These are phyloP conservation scores for Coffea humblotiana DNA, from an alignment of 305 asterid genomes.

Conservation along the genomic window DNA sequence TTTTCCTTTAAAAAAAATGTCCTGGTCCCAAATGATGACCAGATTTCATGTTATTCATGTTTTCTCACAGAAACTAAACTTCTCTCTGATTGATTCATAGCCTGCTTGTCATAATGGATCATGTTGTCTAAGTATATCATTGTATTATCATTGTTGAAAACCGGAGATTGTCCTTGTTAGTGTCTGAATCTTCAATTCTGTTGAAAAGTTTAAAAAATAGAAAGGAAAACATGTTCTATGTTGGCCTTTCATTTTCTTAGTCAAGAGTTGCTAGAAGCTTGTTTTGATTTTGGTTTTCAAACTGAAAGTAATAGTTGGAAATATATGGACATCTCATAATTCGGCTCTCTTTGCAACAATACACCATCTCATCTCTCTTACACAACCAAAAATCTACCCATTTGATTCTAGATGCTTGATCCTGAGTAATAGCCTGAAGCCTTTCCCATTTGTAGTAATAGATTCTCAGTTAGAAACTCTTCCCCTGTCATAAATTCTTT, in stretches of 20 bases:
- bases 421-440: neutral
- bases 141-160: neutral
- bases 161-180: neutral
- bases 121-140: neutral
- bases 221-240: neutral
- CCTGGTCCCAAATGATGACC: neutral
- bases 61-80: neutral
- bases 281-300: neutral
- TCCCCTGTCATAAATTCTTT: neutral
- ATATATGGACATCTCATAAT: neutral
- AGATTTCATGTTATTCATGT: neutral
- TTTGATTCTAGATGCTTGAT: neutral
- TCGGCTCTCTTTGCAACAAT: neutral
- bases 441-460: neutral
- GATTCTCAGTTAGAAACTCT: neutral
- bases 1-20: neutral
- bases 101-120: neutral
- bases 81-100: neutral
- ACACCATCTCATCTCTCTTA: neutral
- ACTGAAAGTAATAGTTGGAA: neutral
- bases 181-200: neutral
- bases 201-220: neutral
- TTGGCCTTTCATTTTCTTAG: neutral
- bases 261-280: neutral
- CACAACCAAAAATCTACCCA: too few relatives aligned